Evolutionary conservation across 1,284 basidiomycete genomes (phyloP).

Genomic region (Mycosarcoma maydis): DNA sequence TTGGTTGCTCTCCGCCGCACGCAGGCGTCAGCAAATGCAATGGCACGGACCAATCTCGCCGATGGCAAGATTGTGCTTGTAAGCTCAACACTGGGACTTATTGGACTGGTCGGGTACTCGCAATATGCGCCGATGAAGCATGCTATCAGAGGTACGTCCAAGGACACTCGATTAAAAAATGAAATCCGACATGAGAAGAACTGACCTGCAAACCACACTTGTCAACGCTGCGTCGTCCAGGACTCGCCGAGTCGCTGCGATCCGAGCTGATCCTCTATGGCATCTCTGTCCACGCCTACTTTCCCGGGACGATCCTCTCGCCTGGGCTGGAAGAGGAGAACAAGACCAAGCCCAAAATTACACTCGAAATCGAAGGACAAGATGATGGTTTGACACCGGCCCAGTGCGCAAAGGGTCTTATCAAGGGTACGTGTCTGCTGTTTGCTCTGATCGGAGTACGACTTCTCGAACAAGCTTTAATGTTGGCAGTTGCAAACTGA

Average conservation of each 20-base stretch:
- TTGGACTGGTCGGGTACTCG: slow-evolving; percentile 83
- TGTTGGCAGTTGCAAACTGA: no score
- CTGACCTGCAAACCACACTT: no score
- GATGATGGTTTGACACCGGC: slow-evolving; percentile 78
- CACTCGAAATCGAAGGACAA: slow-evolving; percentile 80
- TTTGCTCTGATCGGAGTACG: no score
- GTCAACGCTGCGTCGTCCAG: no score
- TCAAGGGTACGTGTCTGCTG: slow-evolving; percentile 72
- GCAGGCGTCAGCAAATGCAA: slow-evolving; percentile 77
- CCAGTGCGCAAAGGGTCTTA: slow-evolving; percentile 74
- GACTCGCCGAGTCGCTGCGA: slow-evolving; percentile 84
- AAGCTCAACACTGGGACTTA: slow-evolving; percentile 81
- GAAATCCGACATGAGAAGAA: no score
- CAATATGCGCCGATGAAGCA: slow-evolving; percentile 89
- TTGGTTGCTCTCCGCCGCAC: not conserved
- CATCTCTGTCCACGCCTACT: slow-evolving; percentile 84
- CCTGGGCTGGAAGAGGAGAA: slow-evolving; percentile 85
- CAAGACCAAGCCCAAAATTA: slow-evolving; percentile 81
- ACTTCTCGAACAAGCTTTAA: no score
- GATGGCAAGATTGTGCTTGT: slow-evolving; percentile 81
- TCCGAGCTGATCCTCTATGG: slow-evolving; percentile 83
- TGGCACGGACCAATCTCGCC: slow-evolving; percentile 74
- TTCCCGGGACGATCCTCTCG: slow-evolving; percentile 84
- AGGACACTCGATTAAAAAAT: no score
- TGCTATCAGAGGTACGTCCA: slow-evolving; percentile 78